phyloP scores from a whole-genome alignment of 2,329 filamentous ascomycete species.

The Fusarium paranaense region DNA sequence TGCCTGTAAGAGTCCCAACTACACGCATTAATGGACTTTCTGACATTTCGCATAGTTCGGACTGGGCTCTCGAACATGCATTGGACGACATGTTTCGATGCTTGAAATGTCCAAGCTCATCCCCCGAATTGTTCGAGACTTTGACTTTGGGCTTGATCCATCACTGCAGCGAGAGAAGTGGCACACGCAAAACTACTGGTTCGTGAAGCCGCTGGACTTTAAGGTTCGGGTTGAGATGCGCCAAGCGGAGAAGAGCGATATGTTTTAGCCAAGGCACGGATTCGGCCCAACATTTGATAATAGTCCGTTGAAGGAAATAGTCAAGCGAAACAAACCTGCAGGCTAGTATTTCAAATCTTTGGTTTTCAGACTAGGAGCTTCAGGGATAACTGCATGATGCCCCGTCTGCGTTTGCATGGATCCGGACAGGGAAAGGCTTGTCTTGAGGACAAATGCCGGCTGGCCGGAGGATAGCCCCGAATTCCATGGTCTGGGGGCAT shows the following conservation, averaged over 20 bases:
- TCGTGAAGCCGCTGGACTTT: conserved; percentile 34
- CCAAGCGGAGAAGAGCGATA: background rate
- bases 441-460: background rate
- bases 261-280: background rate
- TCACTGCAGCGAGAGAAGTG: background rate
- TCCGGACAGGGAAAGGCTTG: background rate
- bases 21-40: fast-evolving
- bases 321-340: background rate
- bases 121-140: conserved; percentile 34
- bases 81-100: conserved; percentile 39
- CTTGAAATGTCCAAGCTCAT: conserved; percentile 42
- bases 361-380: background rate
- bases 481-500: background rate
- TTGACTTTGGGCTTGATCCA: conserved; percentile 28
- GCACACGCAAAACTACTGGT: conserved; percentile 32
- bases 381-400: background rate
- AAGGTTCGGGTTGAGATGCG: conserved; percentile 2
- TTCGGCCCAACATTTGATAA: background rate
- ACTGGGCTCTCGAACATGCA: conserved; percentile 37
- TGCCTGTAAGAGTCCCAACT: conserved; percentile 23
- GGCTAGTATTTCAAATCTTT: background rate
- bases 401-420: background rate
- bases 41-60: conserved; percentile 37
- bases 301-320: background rate
- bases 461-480: background rate